Evolutionary conservation across 495 filamentous ascomycete genomes (phyloP).

Genomic region (Penicillium maclennaniae): DNA sequence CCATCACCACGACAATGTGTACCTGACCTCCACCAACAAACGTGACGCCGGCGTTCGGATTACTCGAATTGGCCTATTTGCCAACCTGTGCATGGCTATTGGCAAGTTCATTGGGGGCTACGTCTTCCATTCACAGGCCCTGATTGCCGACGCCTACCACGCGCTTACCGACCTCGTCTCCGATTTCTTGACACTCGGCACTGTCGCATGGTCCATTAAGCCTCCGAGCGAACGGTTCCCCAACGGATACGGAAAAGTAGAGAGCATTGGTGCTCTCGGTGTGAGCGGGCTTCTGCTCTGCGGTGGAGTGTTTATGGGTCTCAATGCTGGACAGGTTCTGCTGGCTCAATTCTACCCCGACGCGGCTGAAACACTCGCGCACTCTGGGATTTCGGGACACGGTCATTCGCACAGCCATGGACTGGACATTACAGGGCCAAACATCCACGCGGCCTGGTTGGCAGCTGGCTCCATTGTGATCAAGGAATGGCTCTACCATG

Average conservation of each 20-base stretch:
- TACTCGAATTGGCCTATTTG: constrained; percentile 84
- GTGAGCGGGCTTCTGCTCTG: constrained; percentile 84
- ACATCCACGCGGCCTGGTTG: constrained; percentile 90
- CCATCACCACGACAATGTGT: constrained; percentile 83
- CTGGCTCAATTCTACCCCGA: constrained; percentile 79
- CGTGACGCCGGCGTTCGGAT: constrained; percentile 93
- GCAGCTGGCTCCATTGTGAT: constrained; percentile 85
- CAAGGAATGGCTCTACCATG: constrained; percentile 96
- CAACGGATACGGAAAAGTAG: constrained; percentile 92
- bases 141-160: constrained; percentile 94
- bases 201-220: constrained; percentile 84
- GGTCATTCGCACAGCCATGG: constrained; percentile 62
- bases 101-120: constrained; percentile 90
- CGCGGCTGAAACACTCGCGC: constrained; percentile 57
- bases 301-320: constrained; percentile 87
- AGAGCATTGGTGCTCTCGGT: constrained; percentile 87
- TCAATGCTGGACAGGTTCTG: constrained; percentile 69
- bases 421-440: constrained; percentile 61
- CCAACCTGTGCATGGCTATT: constrained; percentile 91
- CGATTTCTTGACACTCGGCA: constrained; percentile 88
- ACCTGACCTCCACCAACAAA: constrained; percentile 83
- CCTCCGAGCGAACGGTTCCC: constrained; percentile 80
- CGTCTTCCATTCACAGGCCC: constrained; percentile 86
- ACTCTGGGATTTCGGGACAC: constrained; percentile 48
- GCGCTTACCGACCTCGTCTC: constrained; percentile 91